Evolutionary conservation across 1,284 basidiomycete genomes (phyloP).

Genomic region (Phylloporus gajari): DNA sequence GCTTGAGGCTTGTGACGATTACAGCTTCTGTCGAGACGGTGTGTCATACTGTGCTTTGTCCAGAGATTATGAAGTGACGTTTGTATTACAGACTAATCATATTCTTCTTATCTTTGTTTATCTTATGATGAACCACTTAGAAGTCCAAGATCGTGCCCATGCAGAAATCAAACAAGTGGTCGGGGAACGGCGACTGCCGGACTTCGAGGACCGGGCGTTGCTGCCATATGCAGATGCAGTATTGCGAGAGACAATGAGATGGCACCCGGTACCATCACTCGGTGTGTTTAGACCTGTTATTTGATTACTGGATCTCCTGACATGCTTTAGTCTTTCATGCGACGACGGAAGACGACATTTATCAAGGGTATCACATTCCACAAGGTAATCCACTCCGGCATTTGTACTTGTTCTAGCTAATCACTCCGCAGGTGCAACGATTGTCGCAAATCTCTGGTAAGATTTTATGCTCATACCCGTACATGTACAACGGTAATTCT

Average conservation of each 20-base stretch:
- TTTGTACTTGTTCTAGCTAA: not conserved
- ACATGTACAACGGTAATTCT: too few species aligned
- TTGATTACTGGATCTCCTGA: not conserved
- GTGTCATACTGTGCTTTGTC: conserved; percentile 3
- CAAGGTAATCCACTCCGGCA: conserved; percentile 16
- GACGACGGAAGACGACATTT: conserved; percentile 32
- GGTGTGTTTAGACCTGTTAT: conserved; percentile 17
- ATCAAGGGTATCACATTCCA: conserved; percentile 36
- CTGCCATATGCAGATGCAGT: conserved; percentile 53
- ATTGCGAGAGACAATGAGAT: conserved; percentile 47
- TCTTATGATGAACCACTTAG: conserved; percentile 49
- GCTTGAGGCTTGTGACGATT: not conserved
- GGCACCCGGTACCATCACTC: conserved; percentile 23
- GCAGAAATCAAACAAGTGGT: conserved; percentile 52
- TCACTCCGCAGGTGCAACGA: conserved; percentile 9
- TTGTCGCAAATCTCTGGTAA: conserved; percentile 34
- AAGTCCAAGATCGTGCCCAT: conserved; percentile 47
- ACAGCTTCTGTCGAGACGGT: conserved; percentile 36
- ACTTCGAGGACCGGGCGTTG: conserved; percentile 47
- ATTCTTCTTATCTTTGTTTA: conserved; percentile 41
- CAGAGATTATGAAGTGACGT: not conserved
- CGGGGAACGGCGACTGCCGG: conserved; percentile 50
- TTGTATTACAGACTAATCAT: conserved; percentile 19
- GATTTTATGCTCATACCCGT: not conserved
- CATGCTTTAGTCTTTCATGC: conserved; percentile 26